Evolutionary conservation across 139 green algal genomes (phyloP), one percentile per base, ranked within the genome.

Genomic region (Micractinium conductrix): DNA sequence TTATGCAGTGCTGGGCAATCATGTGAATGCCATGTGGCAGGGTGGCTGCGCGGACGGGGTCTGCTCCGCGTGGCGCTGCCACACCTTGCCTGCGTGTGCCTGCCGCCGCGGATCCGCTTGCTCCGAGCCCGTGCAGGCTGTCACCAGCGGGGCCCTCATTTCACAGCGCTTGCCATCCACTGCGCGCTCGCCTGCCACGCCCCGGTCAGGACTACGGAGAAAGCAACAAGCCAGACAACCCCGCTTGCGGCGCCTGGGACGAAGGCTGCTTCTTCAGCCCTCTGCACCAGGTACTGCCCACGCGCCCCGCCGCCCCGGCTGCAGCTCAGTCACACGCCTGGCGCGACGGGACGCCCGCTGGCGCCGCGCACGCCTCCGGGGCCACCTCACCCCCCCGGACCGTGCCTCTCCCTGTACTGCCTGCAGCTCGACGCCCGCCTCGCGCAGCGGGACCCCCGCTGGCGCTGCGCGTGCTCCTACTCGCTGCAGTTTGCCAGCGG

Each of bases 1-100:
- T 91, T 90, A 94, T 80, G 88, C 88, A 1, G 90, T 94, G 28
- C 76, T 96, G 44, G 93, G 93, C 43, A 96, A 96, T 72, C 90
- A 95, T 68, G 91, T 68, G 60, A 68, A 26, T 68, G 60, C 2
- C 3, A n/a, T n/a, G n/a, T n/a, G n/a, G n/a, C n/a, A n/a, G n/a
- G n/a, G n/a, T n/a, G n/a, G n/a, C n/a, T n/a, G n/a, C n/a, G n/a
- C n/a, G n/a, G n/a, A n/a, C n/a, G n/a, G n/a, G n/a, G n/a, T n/a
- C n/a, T n/a, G n/a, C n/a, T n/a, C n/a, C n/a, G n/a, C n/a, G n/a
- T n/a, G n/a, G n/a, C n/a, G n/a, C n/a, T n/a, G n/a, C n/a, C n/a
- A n/a, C n/a, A n/a, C n/a, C n/a, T n/a, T n/a, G n/a, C n/a, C n/a
- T n/a, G n/a, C n/a, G n/a, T n/a, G n/a, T n/a, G n/a, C n/a, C n/a